phyloP scores from a whole-genome alignment of 2,329 filamentous ascomycete species.

The Penicillium sp. region DNA sequence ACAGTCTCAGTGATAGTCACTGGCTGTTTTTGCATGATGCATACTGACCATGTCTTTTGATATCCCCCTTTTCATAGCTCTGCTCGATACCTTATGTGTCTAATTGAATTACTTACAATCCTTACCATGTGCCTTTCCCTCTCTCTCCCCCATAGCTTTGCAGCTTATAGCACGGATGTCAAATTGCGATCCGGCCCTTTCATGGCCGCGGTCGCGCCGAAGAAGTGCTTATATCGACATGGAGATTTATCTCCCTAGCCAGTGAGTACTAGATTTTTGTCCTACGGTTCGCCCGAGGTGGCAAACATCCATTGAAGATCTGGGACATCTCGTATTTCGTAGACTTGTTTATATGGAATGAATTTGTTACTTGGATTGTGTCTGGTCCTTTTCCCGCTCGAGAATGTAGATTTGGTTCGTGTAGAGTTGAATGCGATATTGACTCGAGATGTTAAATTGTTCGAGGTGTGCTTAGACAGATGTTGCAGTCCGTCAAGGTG shows the following conservation, averaged over 20 bases:
- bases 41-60: background rate
- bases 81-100: background rate
- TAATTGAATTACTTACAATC: slow-evolving; percentile 4
- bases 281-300: slow-evolving; percentile 33
- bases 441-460: no score
- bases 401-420: background rate
- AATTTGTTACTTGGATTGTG: background rate
- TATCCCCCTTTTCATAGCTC: background rate
- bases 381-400: background rate
- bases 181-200: slow-evolving; percentile 89
- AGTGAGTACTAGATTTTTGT: slow-evolving; percentile 47
- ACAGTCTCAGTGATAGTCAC: background rate
- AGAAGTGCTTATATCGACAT: slow-evolving; percentile 86
- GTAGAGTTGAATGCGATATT: background rate
- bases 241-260: slow-evolving; percentile 26
- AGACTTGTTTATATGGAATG: background rate
- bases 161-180: slow-evolving; percentile 83
- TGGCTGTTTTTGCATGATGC: background rate
- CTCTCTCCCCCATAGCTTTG: slow-evolving; percentile 14
- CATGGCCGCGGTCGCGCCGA: slow-evolving; percentile 97
- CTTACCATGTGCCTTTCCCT: background rate
- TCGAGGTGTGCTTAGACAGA: background rate
- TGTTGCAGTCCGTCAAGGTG: background rate
- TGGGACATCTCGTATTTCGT: slow-evolving; percentile 32
- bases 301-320: slow-evolving; percentile 47